Evolutionary conservation across 2,329 filamentous ascomycete genomes (phyloP), one percentile per base, ranked within the genome.

Genomic region (Aureobasidium melanogenum): DNA sequence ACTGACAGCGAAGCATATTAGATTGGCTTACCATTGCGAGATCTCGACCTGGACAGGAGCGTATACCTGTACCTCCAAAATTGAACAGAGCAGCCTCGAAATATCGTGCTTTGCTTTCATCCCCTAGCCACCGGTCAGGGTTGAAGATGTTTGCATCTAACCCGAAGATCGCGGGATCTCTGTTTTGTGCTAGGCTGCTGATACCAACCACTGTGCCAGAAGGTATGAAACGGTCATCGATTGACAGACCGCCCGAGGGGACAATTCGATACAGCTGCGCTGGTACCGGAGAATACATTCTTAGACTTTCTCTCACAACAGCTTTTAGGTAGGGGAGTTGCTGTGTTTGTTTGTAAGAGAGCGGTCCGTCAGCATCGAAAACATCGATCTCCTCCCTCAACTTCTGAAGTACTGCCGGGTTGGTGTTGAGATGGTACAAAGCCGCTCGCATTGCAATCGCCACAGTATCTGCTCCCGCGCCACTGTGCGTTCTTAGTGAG

Each of bases 91-190:
- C 62, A 24, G 62, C 38, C 30, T 68, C 65, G 48, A 67, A 60
- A 14, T 64, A 62, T 24, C 44, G 32, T 22, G 44, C 43, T 34
- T 39, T 47, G 32, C 47, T 64, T 54, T 80, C 65, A 1, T 77
- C 76, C 44, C 81, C 75, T 4, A 81, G 68, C 80, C 88, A 90
- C 47, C 88, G 73, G 72, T 91, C 88, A 0, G 88, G 88, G 8
- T 84, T 74, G 70, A 82, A 93, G 0, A 69, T 72, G 51, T 89
- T 83, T 0, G 83, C 83, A 63, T 91, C 85, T 0, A 77, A 69
- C 1, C 88, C 88, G 67, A 89, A 93, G 22, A 91, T 77, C 57
- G 85, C 83, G 5, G 79, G 77, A 2, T 84, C 80, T 2, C 86
- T 81, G 67, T 91, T 88, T 38, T 91, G 77, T 15, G 91, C 83